Conservation (phyloP, 768 basidiomycete species). For the Austroboletus eburneus region DNA sequence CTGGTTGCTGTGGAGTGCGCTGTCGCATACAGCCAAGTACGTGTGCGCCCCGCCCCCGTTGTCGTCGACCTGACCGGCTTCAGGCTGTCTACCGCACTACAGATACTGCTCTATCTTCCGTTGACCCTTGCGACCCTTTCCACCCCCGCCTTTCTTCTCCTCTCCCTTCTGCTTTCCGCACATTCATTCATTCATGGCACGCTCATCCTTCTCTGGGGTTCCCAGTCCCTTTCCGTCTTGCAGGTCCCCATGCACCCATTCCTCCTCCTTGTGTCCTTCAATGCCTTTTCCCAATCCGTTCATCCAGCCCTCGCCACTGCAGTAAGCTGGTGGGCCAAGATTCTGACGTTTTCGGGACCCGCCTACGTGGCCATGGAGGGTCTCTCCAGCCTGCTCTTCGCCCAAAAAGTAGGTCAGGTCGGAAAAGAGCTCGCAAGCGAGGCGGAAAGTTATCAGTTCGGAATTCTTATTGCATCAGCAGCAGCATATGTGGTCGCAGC, state of each 20-base stretch:
- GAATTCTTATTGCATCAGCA: conserved; percentile 69
- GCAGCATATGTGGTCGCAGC: conserved; percentile 77
- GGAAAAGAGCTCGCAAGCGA: conserved; percentile 69
- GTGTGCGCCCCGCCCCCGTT: background rate
- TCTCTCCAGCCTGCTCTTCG: conserved; percentile 77
- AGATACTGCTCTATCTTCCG: conserved; percentile 81
- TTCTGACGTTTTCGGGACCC: conserved; percentile 68
- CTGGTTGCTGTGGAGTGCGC: conserved; percentile 64
- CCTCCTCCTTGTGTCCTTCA: conserved; percentile 82
- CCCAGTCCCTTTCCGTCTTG: conserved; percentile 65
- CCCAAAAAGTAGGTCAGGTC: conserved; percentile 74
- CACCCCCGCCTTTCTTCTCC: conserved; percentile 71
- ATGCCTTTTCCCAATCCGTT: conserved; percentile 66
- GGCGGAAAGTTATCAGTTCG: conserved; percentile 75
- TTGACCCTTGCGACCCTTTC: conserved; percentile 82
- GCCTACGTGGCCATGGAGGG: conserved; percentile 81
- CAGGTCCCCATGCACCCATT: conserved; percentile 88
- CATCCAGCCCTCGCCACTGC: conserved; percentile 54
- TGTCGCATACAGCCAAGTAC: conserved; percentile 62
- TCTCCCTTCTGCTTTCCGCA: conserved; percentile 70
- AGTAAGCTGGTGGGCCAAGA: conserved; percentile 67
- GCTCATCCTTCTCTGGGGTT: conserved; percentile 66
- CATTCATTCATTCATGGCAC: conserved; percentile 84
- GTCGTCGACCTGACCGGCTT: conserved; percentile 4
- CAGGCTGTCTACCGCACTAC: conserved; percentile 72